A percentile compares a stretch with the other conserved stretches of the same genome.
These are phyloP conservation scores for Malbranchea zuffiana DNA, from an alignment of 2,329 filamentous ascomycete species.

Conservation along the genomic window DNA sequence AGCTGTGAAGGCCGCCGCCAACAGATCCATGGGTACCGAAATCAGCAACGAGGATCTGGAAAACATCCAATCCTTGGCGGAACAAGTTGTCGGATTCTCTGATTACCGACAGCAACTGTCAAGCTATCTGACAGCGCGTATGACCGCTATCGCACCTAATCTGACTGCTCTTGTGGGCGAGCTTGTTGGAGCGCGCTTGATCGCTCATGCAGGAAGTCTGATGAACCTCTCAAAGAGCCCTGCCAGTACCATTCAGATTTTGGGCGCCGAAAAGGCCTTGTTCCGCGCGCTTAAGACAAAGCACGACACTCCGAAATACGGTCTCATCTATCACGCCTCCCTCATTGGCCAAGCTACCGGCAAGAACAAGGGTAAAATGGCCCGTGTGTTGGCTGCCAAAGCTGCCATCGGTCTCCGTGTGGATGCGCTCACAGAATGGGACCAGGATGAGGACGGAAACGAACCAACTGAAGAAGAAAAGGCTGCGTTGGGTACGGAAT, in stretches of 20 bases:
- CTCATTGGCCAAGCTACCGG: constrained; percentile 94
- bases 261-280: constrained; percentile 95
- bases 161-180: constrained; percentile 86
- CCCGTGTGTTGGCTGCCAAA: constrained; percentile 89
- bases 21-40: constrained; percentile 97
- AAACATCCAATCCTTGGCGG: constrained; percentile 82
- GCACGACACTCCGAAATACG: constrained; percentile 97
- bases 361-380: constrained; percentile 99
- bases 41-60: constrained; percentile 86
- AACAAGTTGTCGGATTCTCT: constrained; percentile 85
- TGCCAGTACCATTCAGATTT: constrained; percentile 91
- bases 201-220: constrained; percentile 87
- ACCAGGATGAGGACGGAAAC: constrained; percentile 52
- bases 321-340: constrained; percentile 83
- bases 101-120: constrained; percentile 83
- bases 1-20: constrained; percentile 84
- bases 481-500: constrained; percentile 60
- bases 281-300: constrained; percentile 99
- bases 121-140: constrained; percentile 79
- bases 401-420: constrained; percentile 85
- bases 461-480: constrained; percentile 79
- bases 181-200: constrained; percentile 85
- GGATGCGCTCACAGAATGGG: constrained; percentile 74
- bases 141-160: constrained; percentile 95
- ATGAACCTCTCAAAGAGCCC: constrained; percentile 92